Evolutionary conservation across 2,329 filamentous ascomycete genomes (phyloP).

Genomic region (Pseudogymnoascus sp.): DNA sequence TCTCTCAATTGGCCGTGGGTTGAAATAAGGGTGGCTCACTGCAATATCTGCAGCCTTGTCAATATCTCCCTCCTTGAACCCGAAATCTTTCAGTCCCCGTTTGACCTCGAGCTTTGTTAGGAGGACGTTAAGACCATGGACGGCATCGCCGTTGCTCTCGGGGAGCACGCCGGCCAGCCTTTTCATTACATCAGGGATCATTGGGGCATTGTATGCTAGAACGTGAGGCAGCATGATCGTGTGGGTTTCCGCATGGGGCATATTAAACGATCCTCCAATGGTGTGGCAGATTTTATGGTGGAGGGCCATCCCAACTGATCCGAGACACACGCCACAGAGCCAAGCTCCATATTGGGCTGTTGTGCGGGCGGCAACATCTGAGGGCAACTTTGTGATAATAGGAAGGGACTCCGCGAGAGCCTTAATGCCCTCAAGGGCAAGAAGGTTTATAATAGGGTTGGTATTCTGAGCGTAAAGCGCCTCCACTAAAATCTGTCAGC

Average conservation of each 20-base stretch:
- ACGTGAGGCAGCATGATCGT: conserved; percentile 55
- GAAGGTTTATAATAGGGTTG: conserved; percentile 49
- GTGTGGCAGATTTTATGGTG: conserved; percentile 63
- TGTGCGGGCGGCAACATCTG: conserved; percentile 38
- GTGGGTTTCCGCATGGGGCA: conserved; percentile 59
- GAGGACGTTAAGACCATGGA: conserved; percentile 47
- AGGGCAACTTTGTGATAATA: conserved; percentile 35
- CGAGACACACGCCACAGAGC: conserved; percentile 54
- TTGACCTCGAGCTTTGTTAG: conserved; percentile 45
- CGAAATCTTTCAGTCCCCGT: conserved; percentile 43
- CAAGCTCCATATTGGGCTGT: conserved; percentile 55
- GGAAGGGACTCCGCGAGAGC: conserved; percentile 46
- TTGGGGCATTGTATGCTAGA: conserved; percentile 52
- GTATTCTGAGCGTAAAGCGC: conserved; percentile 53
- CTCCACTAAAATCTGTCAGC: conserved; percentile 37
- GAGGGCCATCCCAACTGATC: conserved; percentile 51
- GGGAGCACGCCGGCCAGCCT: conserved; percentile 45
- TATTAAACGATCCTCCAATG: conserved; percentile 52
- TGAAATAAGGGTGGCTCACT: conserved; percentile 46
- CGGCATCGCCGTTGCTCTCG: conserved; percentile 48
- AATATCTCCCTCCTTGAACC: conserved; percentile 52
- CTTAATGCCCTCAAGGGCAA: conserved; percentile 49
- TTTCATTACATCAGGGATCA: conserved; percentile 42
- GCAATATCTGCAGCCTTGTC: conserved; percentile 52
- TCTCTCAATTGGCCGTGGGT: conserved; percentile 46